Evolutionary conservation across 805 yeast genomes (phyloP).

Genomic region (Candida orba): DNA sequence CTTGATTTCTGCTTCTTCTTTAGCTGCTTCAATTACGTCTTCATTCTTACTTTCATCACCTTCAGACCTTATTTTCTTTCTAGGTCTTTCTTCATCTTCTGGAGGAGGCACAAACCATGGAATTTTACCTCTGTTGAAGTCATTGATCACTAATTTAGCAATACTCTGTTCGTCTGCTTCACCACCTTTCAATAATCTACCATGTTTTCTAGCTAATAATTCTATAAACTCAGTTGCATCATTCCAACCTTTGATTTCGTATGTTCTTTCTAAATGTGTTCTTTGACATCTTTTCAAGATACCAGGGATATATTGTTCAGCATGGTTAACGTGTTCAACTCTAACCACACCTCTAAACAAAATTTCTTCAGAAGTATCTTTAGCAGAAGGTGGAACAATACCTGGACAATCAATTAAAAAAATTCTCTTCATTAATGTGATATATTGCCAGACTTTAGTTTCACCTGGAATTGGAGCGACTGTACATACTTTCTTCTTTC

Average conservation of each 20-base stretch:
- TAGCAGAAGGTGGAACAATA: conserved; percentile 91
- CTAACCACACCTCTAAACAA: conserved; percentile 95
- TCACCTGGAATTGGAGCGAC: conserved; percentile 99
- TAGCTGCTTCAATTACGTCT: conserved; percentile 8
- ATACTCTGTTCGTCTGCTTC: conserved; percentile 96
- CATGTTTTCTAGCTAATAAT: conserved; percentile 85
- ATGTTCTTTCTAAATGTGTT: conserved; percentile 90
- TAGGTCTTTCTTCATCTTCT: conserved; percentile 44
- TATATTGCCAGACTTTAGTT: conserved; percentile 98
- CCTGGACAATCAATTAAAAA: conserved; percentile 98
- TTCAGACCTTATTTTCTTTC: conserved; percentile 24
- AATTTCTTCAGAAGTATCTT: conserved; percentile 87
- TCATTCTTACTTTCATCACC: conserved; percentile 12
- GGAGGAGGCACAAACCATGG: conserved; percentile 99
- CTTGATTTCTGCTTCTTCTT: conserved; percentile 6
- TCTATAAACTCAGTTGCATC: conserved; percentile 77
- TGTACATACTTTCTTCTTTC: conserved; percentile 91
- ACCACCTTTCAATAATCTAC: conserved; percentile 91
- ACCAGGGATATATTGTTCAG: conserved; percentile 92
- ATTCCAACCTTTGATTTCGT: conserved; percentile 89
- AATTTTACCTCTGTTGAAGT: conserved; percentile 93
- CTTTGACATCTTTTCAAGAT: conserved; percentile 77
- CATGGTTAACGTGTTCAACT: conserved; percentile 93
- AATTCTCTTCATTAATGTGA: conserved; percentile 91
- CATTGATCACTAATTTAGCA: conserved; percentile 83